Base-by-base conservation (phyloP, 1,284 basidiomycete species). In the Sanghuangporus sanghuang region DNA sequence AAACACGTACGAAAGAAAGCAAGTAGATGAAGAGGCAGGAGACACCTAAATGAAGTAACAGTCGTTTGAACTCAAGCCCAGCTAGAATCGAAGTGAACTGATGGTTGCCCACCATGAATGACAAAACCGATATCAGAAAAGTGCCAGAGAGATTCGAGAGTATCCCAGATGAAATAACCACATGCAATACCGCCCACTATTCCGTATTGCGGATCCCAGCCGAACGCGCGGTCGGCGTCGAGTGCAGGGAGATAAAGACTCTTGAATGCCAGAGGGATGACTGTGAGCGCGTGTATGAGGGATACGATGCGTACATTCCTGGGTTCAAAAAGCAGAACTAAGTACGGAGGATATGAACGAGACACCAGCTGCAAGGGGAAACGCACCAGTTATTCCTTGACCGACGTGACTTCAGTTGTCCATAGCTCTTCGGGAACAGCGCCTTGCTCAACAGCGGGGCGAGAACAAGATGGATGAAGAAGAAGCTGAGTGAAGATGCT, bases 121-220 rank as follows among this genome's bases (percentile, higher is more conserved):
- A 90, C 81, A 67, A 91, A 90, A 2, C 87, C 83, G 39, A 80
- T 57, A 39, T 84, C 82, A 55, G 79, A 77, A 66, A 78, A 85
- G 71, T 85, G 81, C 62, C 83, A 65, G 5, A 84, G 72, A 9
- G 81, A 79, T 67, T 86, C 85, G 16, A 86, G 67, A 0, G 77
- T 76, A 68, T 89, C 87, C 86, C 86, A 89, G 23, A 87, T 64
- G 71, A 89, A 89, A 68, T 84, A 84, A 81, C 83, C 86, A 58
- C 75, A 76, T 39, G 85, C 80, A 57, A 87, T 76, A 36, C 81
- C 83, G 67, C 79, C 76, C 0, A 82, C 74, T 46, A 75, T 74
- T 38, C 84, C 85, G 5, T 75, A 75, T 23, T 72, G 67, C 2
- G 78, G 72, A 64, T 84, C 80, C 85, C 85, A 88, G 4, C 84